Evolutionary conservation across 2,329 filamentous ascomycete species (phyloP).

Genomic region (Lasiodiplodia theobromae): DNA sequence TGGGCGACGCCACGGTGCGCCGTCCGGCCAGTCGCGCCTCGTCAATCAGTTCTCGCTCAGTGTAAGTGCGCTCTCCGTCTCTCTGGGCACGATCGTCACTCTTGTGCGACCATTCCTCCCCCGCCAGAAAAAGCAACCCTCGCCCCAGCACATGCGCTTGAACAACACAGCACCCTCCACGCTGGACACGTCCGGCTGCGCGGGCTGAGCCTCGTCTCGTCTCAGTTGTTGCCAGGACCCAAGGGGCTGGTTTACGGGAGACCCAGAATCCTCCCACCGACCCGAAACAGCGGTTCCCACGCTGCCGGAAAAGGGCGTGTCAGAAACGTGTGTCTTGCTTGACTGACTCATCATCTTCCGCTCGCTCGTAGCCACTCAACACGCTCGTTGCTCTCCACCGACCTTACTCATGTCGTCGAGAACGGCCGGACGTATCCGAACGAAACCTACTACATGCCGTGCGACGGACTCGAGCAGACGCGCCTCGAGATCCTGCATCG

Average conservation of each 20-base stretch:
- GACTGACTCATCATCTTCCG: conserved; percentile 17
- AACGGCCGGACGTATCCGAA: conserved; percentile 69
- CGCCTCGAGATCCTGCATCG: conserved; percentile 69
- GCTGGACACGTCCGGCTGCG: not conserved
- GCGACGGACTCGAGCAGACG: conserved; percentile 70
- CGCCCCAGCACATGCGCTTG: not conserved
- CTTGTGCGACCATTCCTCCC: conserved; percentile 11
- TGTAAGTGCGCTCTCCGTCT: conserved; percentile 25
- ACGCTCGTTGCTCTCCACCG: conserved; percentile 51
- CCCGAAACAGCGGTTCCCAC: conserved; percentile 25
- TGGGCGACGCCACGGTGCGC: conserved; percentile 18
- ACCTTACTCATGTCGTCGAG: conserved; percentile 65
- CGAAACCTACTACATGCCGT: conserved; percentile 69
- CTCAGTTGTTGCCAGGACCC: not conserved
- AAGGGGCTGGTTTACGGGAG: conserved; percentile 1
- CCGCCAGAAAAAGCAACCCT: not conserved
- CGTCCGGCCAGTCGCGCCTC: conserved; percentile 20
- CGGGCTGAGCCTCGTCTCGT: not conserved
- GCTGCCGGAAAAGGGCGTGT: conserved; percentile 15
- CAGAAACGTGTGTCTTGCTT: not conserved
- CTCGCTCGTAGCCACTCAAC: conserved; percentile 37
- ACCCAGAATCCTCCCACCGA: conserved; percentile 16
- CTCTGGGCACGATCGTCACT: conserved; percentile 3
- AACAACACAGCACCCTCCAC: not conserved
- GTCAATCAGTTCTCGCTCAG: conserved; percentile 17